These are phyloP conservation scores for Xylaria sp. DNA, from an alignment of 2,329 filamentous ascomycete genomes.

Conservation along the genomic window DNA sequence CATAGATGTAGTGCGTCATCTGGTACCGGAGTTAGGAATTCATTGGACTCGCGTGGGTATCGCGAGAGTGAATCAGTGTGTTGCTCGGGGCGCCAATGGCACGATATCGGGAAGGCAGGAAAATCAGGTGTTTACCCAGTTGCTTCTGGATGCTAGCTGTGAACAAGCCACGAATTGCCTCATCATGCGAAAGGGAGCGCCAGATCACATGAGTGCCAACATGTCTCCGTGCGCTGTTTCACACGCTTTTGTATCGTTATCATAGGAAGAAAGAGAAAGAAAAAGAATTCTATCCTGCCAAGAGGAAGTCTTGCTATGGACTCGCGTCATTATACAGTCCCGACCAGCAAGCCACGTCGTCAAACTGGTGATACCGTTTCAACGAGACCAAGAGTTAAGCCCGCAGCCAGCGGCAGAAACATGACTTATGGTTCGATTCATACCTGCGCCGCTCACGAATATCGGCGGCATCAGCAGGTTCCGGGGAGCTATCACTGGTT, in stretches of 20 bases:
- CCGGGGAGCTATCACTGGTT: constrained; percentile 34
- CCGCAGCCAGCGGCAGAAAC: constrained; percentile 48
- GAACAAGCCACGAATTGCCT: constrained; percentile 37
- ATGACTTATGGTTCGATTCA: constrained; percentile 44
- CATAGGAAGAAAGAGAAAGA: not conserved
- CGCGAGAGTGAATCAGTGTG: constrained; percentile 20
- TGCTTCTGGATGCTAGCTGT: constrained; percentile 21
- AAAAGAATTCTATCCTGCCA: constrained; percentile 29
- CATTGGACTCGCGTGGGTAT: constrained; percentile 37
- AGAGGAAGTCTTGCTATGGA: constrained; percentile 23
- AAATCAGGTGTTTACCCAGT: constrained; percentile 19
- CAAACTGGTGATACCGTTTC: constrained; percentile 41
- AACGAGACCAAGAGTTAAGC: constrained; percentile 40
- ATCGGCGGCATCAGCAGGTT: constrained; percentile 39
- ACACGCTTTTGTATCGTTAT: constrained; percentile 39
- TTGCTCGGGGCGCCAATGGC: constrained; percentile 25
- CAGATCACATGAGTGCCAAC: constrained; percentile 39
- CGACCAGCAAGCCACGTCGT: constrained; percentile 50
- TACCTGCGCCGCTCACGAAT: constrained; percentile 39
- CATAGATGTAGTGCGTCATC: constrained; percentile 32
- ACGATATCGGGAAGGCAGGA: constrained; percentile 1
- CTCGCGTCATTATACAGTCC: constrained; percentile 38
- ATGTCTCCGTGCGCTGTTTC: constrained; percentile 41
- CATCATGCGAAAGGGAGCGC: constrained; percentile 27
- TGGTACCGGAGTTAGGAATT: constrained; percentile 31